These are phyloP conservation scores for Eustoma russellianum DNA, from an alignment of 257 asterid species.

Conservation along the genomic window DNA sequence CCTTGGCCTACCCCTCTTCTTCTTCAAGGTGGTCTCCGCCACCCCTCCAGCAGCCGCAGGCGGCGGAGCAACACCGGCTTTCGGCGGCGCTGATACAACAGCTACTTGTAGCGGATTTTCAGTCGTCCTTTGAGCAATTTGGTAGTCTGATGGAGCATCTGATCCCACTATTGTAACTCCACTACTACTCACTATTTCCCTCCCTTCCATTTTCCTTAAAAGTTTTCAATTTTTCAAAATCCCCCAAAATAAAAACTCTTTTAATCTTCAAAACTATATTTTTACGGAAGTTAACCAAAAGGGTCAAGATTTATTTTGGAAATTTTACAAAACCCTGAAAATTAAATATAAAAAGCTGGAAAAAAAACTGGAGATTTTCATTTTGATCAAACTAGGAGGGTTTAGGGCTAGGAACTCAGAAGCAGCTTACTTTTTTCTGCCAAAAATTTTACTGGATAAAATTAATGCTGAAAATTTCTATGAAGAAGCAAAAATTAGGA, in stretches of 20 bases:
- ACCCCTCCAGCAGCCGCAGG: slow-evolving; percentile 21
- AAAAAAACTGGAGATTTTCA: slow-evolving; percentile 14
- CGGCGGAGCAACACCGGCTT: slow-evolving; percentile 19
- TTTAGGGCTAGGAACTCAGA: not conserved
- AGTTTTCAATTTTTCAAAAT: not conserved
- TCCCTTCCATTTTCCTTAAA: slow-evolving; percentile 39
- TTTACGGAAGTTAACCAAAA: slow-evolving; percentile 14
- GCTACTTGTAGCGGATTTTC: slow-evolving; percentile 29
- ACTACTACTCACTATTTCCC: slow-evolving; percentile 43
- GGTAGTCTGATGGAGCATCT: slow-evolving; percentile 90
- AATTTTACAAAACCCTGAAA: slow-evolving; percentile 14
- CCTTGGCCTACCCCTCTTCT: slow-evolving; percentile 90
- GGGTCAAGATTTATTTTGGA: slow-evolving; percentile 6
- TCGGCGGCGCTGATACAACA: slow-evolving; percentile 37
- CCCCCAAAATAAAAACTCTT: slow-evolving; percentile 6
- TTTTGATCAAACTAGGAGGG: slow-evolving; percentile 19
- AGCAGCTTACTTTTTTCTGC: slow-evolving; percentile 10
- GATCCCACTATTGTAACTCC: slow-evolving; percentile 90
- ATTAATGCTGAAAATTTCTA: slow-evolving; percentile 3
- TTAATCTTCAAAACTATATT: slow-evolving; percentile 32
- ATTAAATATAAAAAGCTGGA: slow-evolving; percentile 10
- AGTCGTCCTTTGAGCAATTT: slow-evolving; percentile 61
- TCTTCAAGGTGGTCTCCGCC: slow-evolving; percentile 30
- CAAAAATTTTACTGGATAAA: not conserved
- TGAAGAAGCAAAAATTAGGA: slow-evolving; percentile 4